A percentile compares a stretch with the other conserved stretches of the same genome.
Conservation (phyloP, 2,329 filamentous ascomycete species). For the Hypomyces rosellus region DNA sequence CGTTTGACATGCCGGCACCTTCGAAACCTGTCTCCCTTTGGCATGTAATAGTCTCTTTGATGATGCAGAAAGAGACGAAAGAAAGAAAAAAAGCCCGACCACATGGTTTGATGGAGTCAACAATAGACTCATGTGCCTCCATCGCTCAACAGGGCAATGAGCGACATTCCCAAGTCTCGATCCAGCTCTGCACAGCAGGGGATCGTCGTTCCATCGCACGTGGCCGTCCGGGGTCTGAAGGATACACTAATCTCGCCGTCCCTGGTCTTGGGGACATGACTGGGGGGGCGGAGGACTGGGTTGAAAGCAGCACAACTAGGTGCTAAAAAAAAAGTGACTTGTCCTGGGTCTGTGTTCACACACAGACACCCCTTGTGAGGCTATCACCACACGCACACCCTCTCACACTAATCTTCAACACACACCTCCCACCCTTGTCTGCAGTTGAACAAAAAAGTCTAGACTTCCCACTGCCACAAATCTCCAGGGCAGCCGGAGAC, state of each 20-base stretch:
- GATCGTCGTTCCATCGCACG: constrained; percentile 14
- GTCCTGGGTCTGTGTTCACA: too few species aligned
- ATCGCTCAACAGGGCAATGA: constrained; percentile 9
- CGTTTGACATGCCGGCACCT: too few species aligned
- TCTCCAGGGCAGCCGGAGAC: too few species aligned
- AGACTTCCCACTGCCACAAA: neutral
- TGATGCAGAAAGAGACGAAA: neutral
- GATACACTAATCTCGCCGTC: constrained; percentile 14
- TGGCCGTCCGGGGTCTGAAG: constrained; percentile 15
- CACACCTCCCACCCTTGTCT: too few species aligned
- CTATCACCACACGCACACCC: too few species aligned
- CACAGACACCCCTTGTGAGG: too few species aligned
- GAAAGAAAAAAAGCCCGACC: neutral
- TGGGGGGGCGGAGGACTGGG: too few species aligned
- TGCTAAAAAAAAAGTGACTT: too few species aligned
- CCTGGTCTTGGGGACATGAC: constrained; percentile 4
- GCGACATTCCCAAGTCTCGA: constrained; percentile 9
- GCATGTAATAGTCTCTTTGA: too few species aligned
- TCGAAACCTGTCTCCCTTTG: too few species aligned
- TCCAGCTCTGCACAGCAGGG: constrained; percentile 8
- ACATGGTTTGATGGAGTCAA: neutral
- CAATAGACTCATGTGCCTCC: neutral
- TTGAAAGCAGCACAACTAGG: too few species aligned
- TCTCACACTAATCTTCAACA: too few species aligned
- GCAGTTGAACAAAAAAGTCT: neutral